Percentiles rank a stretch among this genome's conserved stretches.
phyloP scores from a whole-genome alignment of 1,284 basidiomycete species.

The Chondrostereum purpureum region DNA sequence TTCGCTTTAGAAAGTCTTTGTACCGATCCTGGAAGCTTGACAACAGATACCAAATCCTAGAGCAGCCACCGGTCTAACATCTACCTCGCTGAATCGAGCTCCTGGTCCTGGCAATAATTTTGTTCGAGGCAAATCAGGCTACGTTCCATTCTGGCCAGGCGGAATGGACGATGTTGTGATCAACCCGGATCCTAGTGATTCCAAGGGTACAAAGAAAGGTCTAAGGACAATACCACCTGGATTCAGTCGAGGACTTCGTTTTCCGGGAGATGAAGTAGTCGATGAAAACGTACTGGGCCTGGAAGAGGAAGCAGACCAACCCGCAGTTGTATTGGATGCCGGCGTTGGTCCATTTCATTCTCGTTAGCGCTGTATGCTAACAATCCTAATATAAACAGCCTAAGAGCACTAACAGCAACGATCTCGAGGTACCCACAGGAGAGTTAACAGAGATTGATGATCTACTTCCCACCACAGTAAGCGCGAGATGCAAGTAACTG shows the following conservation, averaged over 20 bases:
- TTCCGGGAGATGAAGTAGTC: conserved; percentile 50
- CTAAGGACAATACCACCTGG: conserved; percentile 59
- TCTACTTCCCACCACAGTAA: conserved; percentile 74
- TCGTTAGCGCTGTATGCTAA: no score
- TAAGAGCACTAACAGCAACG: no score
- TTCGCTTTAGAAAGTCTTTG: no score
- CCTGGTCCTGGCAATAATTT: conserved; percentile 77
- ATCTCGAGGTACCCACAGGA: no score
- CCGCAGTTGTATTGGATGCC: no score
- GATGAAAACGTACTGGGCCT: conserved; percentile 30
- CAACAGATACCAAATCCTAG: conserved; percentile 45
- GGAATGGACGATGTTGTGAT: conserved; percentile 65
- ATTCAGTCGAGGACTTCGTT: conserved; percentile 58
- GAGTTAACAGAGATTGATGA: conserved; percentile 51
- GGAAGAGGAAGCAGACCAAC: no score
- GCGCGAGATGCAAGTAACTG: conserved; percentile 17
- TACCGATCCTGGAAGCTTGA: no score
- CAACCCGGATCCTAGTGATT: conserved; percentile 27
- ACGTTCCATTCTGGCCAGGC: conserved; percentile 90
- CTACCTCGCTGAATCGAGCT: conserved; percentile 78
- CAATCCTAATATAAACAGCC: no score
- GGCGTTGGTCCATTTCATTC: no score
- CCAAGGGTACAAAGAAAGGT: conserved; percentile 31
- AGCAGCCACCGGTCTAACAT: conserved; percentile 58
- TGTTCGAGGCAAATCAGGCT: conserved; percentile 87